Conservation (phyloP, 2,329 filamentous ascomycete species). For the Stemphylium vesicarium region DNA sequence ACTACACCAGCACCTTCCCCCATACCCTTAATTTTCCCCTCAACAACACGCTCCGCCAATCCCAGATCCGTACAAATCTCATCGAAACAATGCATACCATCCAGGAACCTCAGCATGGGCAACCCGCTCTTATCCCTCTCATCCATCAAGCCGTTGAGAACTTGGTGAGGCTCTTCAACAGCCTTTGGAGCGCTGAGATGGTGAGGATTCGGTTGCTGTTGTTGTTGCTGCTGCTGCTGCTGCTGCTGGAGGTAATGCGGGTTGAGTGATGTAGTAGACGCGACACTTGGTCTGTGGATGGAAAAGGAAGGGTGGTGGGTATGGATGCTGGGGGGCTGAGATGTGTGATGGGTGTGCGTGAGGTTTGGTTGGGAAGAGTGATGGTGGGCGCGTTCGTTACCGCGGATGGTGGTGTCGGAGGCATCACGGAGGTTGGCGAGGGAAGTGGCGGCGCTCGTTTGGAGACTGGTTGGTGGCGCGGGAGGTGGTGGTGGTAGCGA, state of each 20-base stretch:
- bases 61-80: slow-evolving; percentile 81
- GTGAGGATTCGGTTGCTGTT: slow-evolving; percentile 1
- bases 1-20: slow-evolving; percentile 44
- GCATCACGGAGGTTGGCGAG: slow-evolving; percentile 26
- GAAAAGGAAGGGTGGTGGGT: slow-evolving; percentile 25
- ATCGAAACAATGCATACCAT: slow-evolving; percentile 79
- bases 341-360: background rate
- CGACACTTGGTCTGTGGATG: slow-evolving; percentile 26
- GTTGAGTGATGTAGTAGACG: slow-evolving; percentile 18
- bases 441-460: slow-evolving; percentile 26
- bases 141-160: slow-evolving; percentile 22
- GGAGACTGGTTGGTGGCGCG: slow-evolving; percentile 35
- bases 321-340: slow-evolving; percentile 13
- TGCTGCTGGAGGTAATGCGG: background rate
- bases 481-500: slow-evolving; percentile 20
- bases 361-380: slow-evolving; percentile 5
- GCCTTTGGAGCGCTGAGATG: slow-evolving; percentile 10
- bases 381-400: slow-evolving; percentile 13
- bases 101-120: slow-evolving; percentile 70
- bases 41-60: slow-evolving; percentile 71
- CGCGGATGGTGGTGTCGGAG: slow-evolving; percentile 26
- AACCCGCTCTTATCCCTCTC: slow-evolving; percentile 29
- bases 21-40: slow-evolving; percentile 66
- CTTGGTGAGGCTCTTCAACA: slow-evolving; percentile 13
- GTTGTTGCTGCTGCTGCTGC: background rate